Evolutionary conservation across 441 rosid genomes (phyloP), one percentile per base, ranked within the genome.

Genomic region (Biscutella laevigata): DNA sequence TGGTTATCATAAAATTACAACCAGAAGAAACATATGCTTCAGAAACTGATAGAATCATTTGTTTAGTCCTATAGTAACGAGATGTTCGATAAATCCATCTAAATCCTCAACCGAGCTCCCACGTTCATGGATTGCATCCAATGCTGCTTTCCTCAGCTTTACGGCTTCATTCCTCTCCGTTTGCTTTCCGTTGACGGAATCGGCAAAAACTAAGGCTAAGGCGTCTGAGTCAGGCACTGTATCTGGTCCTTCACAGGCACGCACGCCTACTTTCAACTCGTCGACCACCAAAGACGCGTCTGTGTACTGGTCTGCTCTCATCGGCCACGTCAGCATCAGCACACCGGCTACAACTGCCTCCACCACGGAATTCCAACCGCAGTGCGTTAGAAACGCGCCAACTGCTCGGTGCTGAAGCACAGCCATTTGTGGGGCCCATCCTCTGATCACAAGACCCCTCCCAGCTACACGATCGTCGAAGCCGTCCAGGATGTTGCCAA

Each of bases 341-440:
- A 76, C 74, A 1, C 85, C 83, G 0, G 71, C 71, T 0, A 62
- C 70, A 0, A 76, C 20, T 0, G 66, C 74, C 32, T 82, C 88
- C 0, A 79, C 16, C 15, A 68, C 70, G 0, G 83, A 78, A 61
- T 79, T 78, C 80, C 85, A 79, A 14, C 80, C 77, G 30, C 78
- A 79, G 30, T 77, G 80, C 16, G 77, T 72, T 38, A 77, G 37
- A 61, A 75, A 77, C 51, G 73, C 69, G 0, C 73, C 79, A 6
- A 75, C 77, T 0, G 77, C 73, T 15, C 66, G 28, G 63, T 76
- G 84, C 5, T 20, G 58, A 22, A 72, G 43, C 44, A 78, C 61
- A 7, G 28, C 28, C 4, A 78, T 67, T 30, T 78, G 80, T 1
- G 82, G 77, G 0, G 75, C 77, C 88, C 80, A 81, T 3, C 74